These are phyloP conservation scores for Ophiostoma triangulosporum DNA, from an alignment of 2,329 filamentous ascomycete genomes.

Conservation along the genomic window DNA sequence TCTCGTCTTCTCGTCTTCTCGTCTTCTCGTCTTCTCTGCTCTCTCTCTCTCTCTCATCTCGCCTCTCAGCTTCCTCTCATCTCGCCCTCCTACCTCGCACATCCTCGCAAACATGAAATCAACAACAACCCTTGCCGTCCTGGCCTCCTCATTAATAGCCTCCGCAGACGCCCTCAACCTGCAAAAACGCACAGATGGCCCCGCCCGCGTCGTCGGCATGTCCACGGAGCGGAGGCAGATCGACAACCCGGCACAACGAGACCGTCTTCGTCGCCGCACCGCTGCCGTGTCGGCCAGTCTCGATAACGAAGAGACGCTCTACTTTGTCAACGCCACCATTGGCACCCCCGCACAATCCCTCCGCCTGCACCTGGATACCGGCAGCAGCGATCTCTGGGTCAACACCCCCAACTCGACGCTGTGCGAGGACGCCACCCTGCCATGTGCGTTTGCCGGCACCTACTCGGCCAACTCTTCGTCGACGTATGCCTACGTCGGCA, in stretches of 20 bases:
- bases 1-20: background rate
- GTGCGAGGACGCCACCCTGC: slow-evolving; percentile 35
- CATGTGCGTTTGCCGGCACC: slow-evolving; percentile 49
- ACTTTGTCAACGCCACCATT: slow-evolving; percentile 48
- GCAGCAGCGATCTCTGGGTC: slow-evolving; percentile 57
- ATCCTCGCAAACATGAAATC: slow-evolving; percentile 27
- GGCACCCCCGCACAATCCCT: slow-evolving; percentile 48
- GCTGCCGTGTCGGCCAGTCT: slow-evolving; percentile 31
- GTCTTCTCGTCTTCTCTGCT: background rate
- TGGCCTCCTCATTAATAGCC: slow-evolving; percentile 18
- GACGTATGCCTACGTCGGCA: slow-evolving; percentile 59
- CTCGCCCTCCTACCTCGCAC: background rate
- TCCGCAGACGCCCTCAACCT: slow-evolving; percentile 18
- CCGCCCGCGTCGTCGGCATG: slow-evolving; percentile 31
- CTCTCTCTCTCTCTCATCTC: background rate
- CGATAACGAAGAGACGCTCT: slow-evolving; percentile 49
- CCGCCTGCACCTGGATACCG: slow-evolving; percentile 51
- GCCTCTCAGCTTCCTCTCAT: background rate
- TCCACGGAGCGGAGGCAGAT: slow-evolving; percentile 28
- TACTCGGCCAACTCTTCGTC: slow-evolving; percentile 61
- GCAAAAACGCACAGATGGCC: slow-evolving; percentile 19
- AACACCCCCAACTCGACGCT: slow-evolving; percentile 50
- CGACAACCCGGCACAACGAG: slow-evolving; percentile 28
- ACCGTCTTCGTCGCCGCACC: slow-evolving; percentile 32
- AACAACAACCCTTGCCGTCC: slow-evolving; percentile 17